These are phyloP conservation scores for Collybiopsis confluens DNA, from an alignment of 768 basidiomycete genomes.

Conservation along the genomic window DNA sequence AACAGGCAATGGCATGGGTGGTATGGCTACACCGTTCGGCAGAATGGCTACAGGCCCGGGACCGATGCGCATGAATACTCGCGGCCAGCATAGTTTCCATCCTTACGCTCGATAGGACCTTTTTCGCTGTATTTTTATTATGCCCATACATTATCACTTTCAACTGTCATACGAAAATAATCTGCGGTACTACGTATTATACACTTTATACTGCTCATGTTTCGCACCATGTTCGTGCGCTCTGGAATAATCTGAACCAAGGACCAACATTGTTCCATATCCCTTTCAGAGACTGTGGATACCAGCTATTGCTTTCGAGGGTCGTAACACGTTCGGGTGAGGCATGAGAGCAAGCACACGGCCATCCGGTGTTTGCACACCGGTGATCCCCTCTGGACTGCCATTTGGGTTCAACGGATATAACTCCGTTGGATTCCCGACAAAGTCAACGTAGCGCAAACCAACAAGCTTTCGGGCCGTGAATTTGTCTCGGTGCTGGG, in stretches of 20 bases:
- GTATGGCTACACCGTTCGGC: conserved; percentile 26
- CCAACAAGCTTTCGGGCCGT: conserved; percentile 56
- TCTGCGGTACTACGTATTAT: too few relatives aligned
- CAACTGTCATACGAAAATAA: too few relatives aligned
- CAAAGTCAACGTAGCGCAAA: conserved; percentile 77
- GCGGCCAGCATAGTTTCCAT: conserved; percentile 60
- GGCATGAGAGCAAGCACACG: conserved; percentile 95
- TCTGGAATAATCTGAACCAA: conserved; percentile 96
- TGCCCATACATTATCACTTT: background rate
- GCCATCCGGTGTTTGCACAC: conserved; percentile 81
- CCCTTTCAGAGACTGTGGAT: conserved; percentile 48
- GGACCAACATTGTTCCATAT: conserved; percentile 80
- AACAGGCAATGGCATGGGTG: conserved; percentile 16
- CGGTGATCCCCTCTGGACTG: conserved; percentile 81
- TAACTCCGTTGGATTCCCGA: conserved; percentile 57
- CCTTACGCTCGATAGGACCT: conserved; percentile 54
- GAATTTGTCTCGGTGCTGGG: conserved; percentile 29
- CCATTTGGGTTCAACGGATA: conserved; percentile 88
- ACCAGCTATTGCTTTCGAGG: conserved; percentile 90
- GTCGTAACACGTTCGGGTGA: conserved; percentile 89
- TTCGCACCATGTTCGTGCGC: conserved; percentile 70
- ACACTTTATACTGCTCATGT: too few relatives aligned
- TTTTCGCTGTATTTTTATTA: background rate
- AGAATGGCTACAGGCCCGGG: conserved; percentile 40
- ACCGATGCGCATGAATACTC: conserved; percentile 42